Evolutionary conservation across 768 basidiomycete genomes (phyloP).

Genomic region (Phanerodontia chrysosporium): DNA sequence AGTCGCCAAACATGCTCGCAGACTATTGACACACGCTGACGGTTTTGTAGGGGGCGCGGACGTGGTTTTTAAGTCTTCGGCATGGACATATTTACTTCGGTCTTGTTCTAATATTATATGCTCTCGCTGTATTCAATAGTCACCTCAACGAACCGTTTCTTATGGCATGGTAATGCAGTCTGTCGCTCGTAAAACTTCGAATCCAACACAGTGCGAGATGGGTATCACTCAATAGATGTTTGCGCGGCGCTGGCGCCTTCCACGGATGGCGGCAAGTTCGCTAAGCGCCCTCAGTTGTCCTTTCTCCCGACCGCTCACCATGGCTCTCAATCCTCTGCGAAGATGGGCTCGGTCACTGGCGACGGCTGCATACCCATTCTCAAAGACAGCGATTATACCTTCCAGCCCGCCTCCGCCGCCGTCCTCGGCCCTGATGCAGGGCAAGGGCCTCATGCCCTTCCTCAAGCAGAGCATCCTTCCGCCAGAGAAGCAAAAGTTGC

Average conservation of each 20-base stretch:
- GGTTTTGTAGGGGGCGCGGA: slow-evolving; percentile 55
- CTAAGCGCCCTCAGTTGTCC: background rate
- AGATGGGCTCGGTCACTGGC: slow-evolving; percentile 40
- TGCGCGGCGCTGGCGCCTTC: background rate
- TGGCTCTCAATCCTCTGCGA: slow-evolving; percentile 36
- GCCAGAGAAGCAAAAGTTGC: slow-evolving; percentile 65
- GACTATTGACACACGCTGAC: slow-evolving; percentile 8
- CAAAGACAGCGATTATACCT: slow-evolving; percentile 57
- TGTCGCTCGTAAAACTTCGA: background rate
- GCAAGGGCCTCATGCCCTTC: slow-evolving; percentile 78
- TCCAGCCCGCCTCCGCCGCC: slow-evolving; percentile 40
- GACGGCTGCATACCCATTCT: slow-evolving; percentile 66
- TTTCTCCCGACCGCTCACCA: slow-evolving; percentile 10
- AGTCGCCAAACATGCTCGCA: slow-evolving; percentile 21
- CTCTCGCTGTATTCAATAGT: background rate
- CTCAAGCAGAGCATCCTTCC: slow-evolving; percentile 61
- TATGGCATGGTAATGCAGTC: background rate
- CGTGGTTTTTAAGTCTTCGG: slow-evolving; percentile 54
- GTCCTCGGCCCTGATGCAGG: slow-evolving; percentile 46
- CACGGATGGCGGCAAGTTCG: background rate
- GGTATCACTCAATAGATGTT: too few relatives aligned
- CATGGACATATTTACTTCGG: slow-evolving; percentile 12
- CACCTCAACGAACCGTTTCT: background rate
- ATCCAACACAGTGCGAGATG: too few relatives aligned
- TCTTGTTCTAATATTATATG: background rate